phyloP scores from a whole-genome alignment of 1,139 yeast genomes.

The Geotrichum carabidarum region DNA sequence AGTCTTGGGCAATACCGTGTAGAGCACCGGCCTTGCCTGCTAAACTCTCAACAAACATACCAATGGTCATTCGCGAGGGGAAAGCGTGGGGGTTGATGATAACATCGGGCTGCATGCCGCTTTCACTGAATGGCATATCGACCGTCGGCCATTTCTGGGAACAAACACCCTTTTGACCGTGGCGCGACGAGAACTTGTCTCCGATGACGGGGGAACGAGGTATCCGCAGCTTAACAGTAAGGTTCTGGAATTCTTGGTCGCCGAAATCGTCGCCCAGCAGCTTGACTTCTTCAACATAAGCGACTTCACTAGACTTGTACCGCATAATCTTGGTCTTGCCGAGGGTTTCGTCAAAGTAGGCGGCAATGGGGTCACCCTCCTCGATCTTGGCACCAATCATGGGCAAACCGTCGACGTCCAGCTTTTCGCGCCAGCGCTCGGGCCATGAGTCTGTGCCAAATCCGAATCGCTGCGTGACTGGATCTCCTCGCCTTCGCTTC shows the following conservation, averaged over 20 bases:
- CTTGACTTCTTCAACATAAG: slow-evolving; percentile 91
- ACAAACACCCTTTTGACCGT: slow-evolving; percentile 99
- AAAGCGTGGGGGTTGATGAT: slow-evolving; percentile 99
- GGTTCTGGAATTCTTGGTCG: slow-evolving; percentile 73
- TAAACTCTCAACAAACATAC: slow-evolving; percentile 96
- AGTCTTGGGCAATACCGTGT: slow-evolving; percentile 95
- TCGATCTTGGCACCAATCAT: slow-evolving; percentile 78
- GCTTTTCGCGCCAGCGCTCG: slow-evolving; percentile 75
- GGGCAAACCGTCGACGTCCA: slow-evolving; percentile 93
- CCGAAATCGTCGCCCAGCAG: slow-evolving; percentile 78
- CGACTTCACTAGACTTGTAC: slow-evolving; percentile 92
- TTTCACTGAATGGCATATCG: slow-evolving; percentile 94
- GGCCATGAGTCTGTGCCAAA: slow-evolving; percentile 94
- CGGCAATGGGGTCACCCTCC: slow-evolving; percentile 95
- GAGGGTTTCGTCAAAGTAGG: slow-evolving; percentile 82
- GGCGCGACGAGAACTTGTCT: slow-evolving; percentile 96
- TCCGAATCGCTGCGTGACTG: slow-evolving; percentile 90
- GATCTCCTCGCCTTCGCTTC: slow-evolving; percentile 86
- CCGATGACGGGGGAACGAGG: slow-evolving; percentile 94
- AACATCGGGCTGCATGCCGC: slow-evolving; percentile 87
- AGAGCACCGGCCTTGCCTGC: slow-evolving; percentile 98
- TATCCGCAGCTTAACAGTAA: slow-evolving; percentile 85
- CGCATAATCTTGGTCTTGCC: slow-evolving; percentile 91
- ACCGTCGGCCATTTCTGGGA: slow-evolving; percentile 96
- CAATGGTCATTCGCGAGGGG: slow-evolving; percentile 99